phyloP scores from a whole-genome alignment of 1,284 basidiomycete species.

The Rhizoctonia solani region DNA sequence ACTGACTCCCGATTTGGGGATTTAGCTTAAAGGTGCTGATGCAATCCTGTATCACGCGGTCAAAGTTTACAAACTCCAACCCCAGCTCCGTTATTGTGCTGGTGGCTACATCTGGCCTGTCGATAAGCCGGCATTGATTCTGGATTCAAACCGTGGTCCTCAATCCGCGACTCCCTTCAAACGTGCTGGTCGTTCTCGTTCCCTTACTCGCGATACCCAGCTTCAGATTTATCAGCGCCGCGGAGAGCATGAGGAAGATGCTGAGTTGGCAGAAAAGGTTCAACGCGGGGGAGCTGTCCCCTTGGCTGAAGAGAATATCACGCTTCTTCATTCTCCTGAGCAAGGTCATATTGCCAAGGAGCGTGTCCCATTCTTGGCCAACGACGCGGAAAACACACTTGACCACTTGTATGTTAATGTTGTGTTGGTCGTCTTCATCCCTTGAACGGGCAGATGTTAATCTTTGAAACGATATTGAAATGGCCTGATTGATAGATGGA shows the following conservation, averaged over 20 bases:
- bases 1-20: constrained; percentile 15
- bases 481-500: background rate
- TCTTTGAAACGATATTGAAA: background rate
- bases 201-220: constrained; percentile 27
- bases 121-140: constrained; percentile 67
- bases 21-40: constrained; percentile 74
- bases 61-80: constrained; percentile 71
- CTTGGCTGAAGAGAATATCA: constrained; percentile 32
- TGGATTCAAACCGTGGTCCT: constrained; percentile 49
- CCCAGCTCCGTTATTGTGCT: constrained; percentile 76
- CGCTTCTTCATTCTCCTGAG: constrained; percentile 30
- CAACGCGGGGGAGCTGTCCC: constrained; percentile 32
- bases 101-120: constrained; percentile 79
- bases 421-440: constrained; percentile 57
- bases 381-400: constrained; percentile 51
- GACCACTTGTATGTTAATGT: constrained; percentile 75
- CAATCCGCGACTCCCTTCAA: constrained; percentile 39
- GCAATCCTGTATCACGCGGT: constrained; percentile 73
- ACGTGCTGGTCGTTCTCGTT: constrained; percentile 27
- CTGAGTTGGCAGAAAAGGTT: constrained; percentile 27
- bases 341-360: constrained; percentile 58
- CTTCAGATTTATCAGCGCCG: constrained; percentile 21
- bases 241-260: constrained; percentile 28
- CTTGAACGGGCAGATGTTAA: background rate
- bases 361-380: constrained; percentile 67